A percentile compares a stretch with the other conserved stretches of the same genome.
These are phyloP conservation scores for Fonsecaea multimorphosa DNA, from an alignment of 2,329 filamentous ascomycete genomes.

Conservation along the genomic window DNA sequence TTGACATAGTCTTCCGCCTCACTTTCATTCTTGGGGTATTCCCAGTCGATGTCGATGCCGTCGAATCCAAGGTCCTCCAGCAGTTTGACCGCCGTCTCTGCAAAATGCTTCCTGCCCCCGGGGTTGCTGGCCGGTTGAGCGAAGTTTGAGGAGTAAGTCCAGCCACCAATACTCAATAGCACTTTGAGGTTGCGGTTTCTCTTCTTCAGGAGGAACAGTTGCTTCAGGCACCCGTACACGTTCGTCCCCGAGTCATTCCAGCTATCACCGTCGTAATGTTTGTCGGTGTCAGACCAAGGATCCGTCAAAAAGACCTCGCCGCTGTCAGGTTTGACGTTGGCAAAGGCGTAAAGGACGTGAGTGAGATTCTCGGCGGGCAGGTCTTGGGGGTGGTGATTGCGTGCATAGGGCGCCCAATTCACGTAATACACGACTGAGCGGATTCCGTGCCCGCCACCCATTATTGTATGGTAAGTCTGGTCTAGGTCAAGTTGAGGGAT, in stretches of 20 bases:
- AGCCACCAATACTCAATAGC: slow-evolving; percentile 83
- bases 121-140: slow-evolving; percentile 65
- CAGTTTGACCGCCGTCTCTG: slow-evolving; percentile 72
- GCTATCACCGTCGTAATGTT: slow-evolving; percentile 71
- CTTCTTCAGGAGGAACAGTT: slow-evolving; percentile 78
- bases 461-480: slow-evolving; percentile 24
- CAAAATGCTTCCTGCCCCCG: slow-evolving; percentile 69
- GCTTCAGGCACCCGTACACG: slow-evolving; percentile 78
- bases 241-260: slow-evolving; percentile 72
- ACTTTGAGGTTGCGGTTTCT: slow-evolving; percentile 76
- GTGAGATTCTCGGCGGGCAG: slow-evolving; percentile 81
- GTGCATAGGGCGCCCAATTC: slow-evolving; percentile 74
- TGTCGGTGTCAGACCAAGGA: slow-evolving; percentile 70
- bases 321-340: slow-evolving; percentile 77
- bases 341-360: slow-evolving; percentile 89
- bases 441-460: slow-evolving; percentile 36
- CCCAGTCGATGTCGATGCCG: slow-evolving; percentile 57
- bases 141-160: slow-evolving; percentile 81
- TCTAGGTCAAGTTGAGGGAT: slow-evolving; percentile 14
- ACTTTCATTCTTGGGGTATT: slow-evolving; percentile 51
- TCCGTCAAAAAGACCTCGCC: slow-evolving; percentile 82
- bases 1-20: slow-evolving; percentile 53
- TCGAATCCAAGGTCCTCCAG: slow-evolving; percentile 80
- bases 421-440: slow-evolving; percentile 54
- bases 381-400: slow-evolving; percentile 84